Base-by-base conservation (phyloP, 257 asterid species). In the Paulownia fortunei region DNA sequence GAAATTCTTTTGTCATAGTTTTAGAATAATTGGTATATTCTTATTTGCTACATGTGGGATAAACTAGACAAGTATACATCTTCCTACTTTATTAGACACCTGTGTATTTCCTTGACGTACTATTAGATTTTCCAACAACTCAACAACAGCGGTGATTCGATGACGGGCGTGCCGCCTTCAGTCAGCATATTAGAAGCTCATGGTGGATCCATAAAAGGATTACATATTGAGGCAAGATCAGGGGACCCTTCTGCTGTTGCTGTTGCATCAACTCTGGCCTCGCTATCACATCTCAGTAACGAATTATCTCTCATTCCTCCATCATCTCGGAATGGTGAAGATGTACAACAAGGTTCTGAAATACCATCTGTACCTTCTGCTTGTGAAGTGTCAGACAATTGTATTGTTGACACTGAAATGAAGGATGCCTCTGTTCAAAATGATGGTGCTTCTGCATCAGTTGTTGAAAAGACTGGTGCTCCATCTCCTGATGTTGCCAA, bases 161-260 rank as follows among this genome's bases (percentile, higher is more conserved):
- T 84, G 11, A 16, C 79, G 41, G 83, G 76, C 78, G 76, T 79
- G 81, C 86, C 89, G 24, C 86, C 90, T 79, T 60, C 97, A 62
- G 88, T 88, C 63, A 89, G 88, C 85, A 80, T 89, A 56, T 70
- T 91, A 80, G 99, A 94, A 81, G 88, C 92, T 83, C 90, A 91
- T 79, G 79, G 77, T 83, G 97, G 86, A 81, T 80, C 97, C 74
- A 73, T 92, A 60, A 82, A 90, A 73, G 94, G 91, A 79, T 64
- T 90, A 76, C 95, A 86, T 68, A 73, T 81, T 69, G 97, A 92
- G 87, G 88, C 90, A 81, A 87, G 92, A 84, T 77, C 96, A 63
- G 89, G 88, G 52, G 97, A 91, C 78, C 89, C 92, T 65, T 88
- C 97, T 70, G 84, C 96, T 80, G 91, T 89, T 72, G 82, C 97